Evolutionary conservation across 2,329 filamentous ascomycete genomes (phyloP), one percentile per base, ranked within the genome.

Genomic region (Sporothrix globosa): DNA sequence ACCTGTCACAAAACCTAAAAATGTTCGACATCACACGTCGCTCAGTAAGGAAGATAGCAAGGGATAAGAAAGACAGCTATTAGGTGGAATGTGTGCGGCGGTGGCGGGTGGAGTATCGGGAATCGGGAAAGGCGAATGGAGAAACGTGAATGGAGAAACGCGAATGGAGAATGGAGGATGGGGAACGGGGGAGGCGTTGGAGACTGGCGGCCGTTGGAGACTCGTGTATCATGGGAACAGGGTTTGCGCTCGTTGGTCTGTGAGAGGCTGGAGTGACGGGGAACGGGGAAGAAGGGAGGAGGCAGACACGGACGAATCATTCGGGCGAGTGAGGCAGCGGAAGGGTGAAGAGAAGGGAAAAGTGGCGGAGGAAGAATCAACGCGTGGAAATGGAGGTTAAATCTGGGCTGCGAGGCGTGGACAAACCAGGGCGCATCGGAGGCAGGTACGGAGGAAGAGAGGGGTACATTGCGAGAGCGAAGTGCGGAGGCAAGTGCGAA

Each of bases 341-440:
- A 24, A 7, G n/a, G 21, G 39, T 13, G 27, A 30, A 27, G 50
- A 46, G 52, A 56, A 52, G 27, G 19, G 14, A 48, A 68, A 46
- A 60, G 56, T 60, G 56, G 56, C 21, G 21, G 14, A 58, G 66
- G 52, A 68, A 68, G 66, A 68, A 58, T 58, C 9, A 52, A 68
- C 17, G 1, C 39, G 39, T 21, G 4, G n/a, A 21, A 27, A 46
- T 61, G 39, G 58, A 61, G 52, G 50, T 52, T n/a, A 66, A 56
- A 68, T 58, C 14, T 21, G 50, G 34, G 66, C 17, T 30, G 56
- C 41, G 56, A 30, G 53, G 19, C 19, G 10, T 24, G 27, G 27
- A 58, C 7, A 58, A 19, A 30, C n/a, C n/a, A 58, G 27, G 54
- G 30, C 30, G 10, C 21, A 41, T 44, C n/a, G 27, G 52, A 54